phyloP scores from a whole-genome alignment of 305 asterid genomes.

The Fraxinus sp. region DNA sequence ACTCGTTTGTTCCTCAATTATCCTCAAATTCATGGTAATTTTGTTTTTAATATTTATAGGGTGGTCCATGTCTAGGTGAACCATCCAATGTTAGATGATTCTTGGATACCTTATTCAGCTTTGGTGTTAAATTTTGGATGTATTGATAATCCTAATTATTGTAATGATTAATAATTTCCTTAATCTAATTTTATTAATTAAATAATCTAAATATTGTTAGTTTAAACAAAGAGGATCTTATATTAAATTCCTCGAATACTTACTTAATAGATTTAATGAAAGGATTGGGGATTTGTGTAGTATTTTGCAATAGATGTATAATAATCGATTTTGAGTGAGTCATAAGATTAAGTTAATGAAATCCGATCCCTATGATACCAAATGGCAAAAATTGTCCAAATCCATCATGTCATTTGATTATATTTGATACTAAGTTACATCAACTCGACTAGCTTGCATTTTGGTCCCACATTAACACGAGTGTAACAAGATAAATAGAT shows the following conservation, averaged over 20 bases:
- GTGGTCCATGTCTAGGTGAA: conserved; percentile 34
- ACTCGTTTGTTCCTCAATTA: neutral
- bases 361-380: conserved; percentile 23
- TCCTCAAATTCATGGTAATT: neutral
- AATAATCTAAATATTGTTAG: no score
- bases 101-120: neutral
- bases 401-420: neutral
- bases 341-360: conserved; percentile 11
- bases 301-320: neutral
- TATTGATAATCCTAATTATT: conserved; percentile 9
- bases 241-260: neutral
- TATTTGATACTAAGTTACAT: neutral
- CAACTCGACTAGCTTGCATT: neutral
- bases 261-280: neutral
- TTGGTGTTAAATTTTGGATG: conserved; percentile 15
- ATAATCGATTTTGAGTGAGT: conserved; percentile 22
- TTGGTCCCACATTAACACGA: neutral
- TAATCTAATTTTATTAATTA: no score
- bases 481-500: neutral
- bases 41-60: neutral
- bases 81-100: conserved; percentile 25
- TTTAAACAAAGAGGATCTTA: neutral
- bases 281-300: neutral
- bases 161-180: neutral
- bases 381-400: neutral